Conservation (phyloP, 2,329 filamentous ascomycete genomes). For the Exutisphaerella laricina region DNA sequence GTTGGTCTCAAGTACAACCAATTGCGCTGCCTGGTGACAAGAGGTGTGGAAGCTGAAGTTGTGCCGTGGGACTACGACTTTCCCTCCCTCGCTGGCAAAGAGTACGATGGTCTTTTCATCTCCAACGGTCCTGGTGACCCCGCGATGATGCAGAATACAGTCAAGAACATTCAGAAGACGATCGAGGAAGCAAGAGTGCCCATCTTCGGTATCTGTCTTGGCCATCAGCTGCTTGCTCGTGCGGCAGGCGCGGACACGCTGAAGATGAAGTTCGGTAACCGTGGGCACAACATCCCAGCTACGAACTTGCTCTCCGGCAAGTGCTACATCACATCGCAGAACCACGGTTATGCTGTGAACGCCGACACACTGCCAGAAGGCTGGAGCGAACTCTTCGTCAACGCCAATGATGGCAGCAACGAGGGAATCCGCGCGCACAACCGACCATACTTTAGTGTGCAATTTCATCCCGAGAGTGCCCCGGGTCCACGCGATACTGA, state of each 20-base stretch:
- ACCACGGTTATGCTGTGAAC: constrained; percentile 94
- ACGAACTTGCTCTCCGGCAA: constrained; percentile 92
- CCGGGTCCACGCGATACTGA: constrained; percentile 94
- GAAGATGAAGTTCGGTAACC: constrained; percentile 99
- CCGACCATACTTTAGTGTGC: constrained; percentile 96
- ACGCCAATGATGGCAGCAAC: constrained; percentile 96
- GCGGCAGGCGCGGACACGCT: constrained; percentile 77
- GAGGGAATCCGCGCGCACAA: constrained; percentile 87
- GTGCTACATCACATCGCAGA: constrained; percentile 98
- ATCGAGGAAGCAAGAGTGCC: constrained; percentile 75
- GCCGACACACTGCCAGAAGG: constrained; percentile 65
- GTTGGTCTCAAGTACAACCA: constrained; percentile 99
- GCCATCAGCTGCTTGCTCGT: constrained; percentile 85
- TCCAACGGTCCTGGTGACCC: constrained; percentile 98
- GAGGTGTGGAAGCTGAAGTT: constrained; percentile 89
- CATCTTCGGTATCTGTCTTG: constrained; percentile 93
- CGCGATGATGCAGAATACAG: constrained; percentile 71
- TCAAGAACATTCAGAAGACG: constrained; percentile 70
- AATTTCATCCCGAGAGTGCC: constrained; percentile 97
- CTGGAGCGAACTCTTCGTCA: constrained; percentile 95
- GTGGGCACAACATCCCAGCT: constrained; percentile 96
- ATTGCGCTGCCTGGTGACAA: constrained; percentile 81
- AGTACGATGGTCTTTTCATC: constrained; percentile 95
- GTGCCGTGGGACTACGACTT: constrained; percentile 97
- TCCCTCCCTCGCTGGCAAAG: constrained; percentile 64